Evolutionary conservation across 345 rosid species (phyloP).

Genomic region (Moricandia moricandioides): DNA sequence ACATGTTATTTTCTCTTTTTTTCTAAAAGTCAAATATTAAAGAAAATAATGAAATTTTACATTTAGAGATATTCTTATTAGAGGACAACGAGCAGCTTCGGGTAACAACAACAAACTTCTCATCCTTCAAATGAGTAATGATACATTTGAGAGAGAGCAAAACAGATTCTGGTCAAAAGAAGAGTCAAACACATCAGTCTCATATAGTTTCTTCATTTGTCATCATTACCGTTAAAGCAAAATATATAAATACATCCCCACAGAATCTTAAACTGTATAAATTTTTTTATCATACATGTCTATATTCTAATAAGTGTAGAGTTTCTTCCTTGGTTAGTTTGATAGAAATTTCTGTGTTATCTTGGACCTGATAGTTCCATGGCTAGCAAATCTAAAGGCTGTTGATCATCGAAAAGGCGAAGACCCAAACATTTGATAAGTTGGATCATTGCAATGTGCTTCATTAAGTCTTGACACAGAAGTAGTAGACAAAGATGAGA

Average conservation of each 20-base stretch:
- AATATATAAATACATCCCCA: constrained; percentile 2
- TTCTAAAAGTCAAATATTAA: no score
- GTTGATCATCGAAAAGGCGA: constrained; percentile 68
- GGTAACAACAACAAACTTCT: not conserved
- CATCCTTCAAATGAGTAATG: not conserved
- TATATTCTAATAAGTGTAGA: constrained; percentile 26
- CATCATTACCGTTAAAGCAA: constrained; percentile 17
- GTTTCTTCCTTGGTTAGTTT: not conserved
- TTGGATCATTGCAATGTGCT: constrained; percentile 48
- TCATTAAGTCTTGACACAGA: constrained; percentile 25
- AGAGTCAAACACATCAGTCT: constrained; percentile 19
- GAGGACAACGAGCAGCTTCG: no score
- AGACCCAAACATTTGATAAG: constrained; percentile 67
- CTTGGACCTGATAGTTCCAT: constrained; percentile 97
- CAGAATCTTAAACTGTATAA: constrained; percentile 13
- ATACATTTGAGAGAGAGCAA: not conserved
- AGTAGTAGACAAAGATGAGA: constrained; percentile 21
- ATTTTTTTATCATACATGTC: constrained; percentile 17
- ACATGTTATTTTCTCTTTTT: no score
- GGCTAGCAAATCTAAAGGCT: constrained; percentile 72
- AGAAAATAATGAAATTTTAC: no score
- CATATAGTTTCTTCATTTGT: constrained; percentile 9
- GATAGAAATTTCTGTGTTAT: constrained; percentile 32
- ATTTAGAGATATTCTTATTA: no score
- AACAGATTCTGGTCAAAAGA: constrained; percentile 35